Base-by-base conservation (phyloP, 805 yeast species). In the Candida endomychidarum region DNA sequence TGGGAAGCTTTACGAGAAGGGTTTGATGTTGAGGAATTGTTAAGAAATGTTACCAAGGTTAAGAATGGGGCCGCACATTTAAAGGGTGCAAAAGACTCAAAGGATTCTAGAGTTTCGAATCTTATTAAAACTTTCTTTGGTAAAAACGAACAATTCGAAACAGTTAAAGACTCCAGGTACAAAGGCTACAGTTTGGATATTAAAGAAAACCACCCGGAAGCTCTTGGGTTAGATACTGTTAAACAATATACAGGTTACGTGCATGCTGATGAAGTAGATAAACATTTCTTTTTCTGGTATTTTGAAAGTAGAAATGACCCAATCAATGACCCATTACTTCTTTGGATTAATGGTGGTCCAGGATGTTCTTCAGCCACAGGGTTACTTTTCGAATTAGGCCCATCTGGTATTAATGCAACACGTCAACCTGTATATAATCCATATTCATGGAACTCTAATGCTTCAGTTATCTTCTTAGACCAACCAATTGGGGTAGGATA, bases 341-440 rank as follows among this genome's bases (percentile, higher is more conserved):
- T 91, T 50, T 89, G 96, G 98, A 71, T 90, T 52, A 90, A 90
- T 58, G 97, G 97, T 49, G 96, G 97, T 5, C 97, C 97, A 25
- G 97, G 97, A 9, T 90, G 97, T 59, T 86, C 96, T 0, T 86
- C 96, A 1, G 66, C 88, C 57, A 86, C 95, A 22, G 97, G 97
- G 7, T 69, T 90, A 42, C 79, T 91, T 53, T 88, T 90, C 55
- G 98, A 91, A 61, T 75, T 89, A 56, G 98, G 98, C 17, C 96
- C 97, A 4, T 77, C 96, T 0, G 72, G 82, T 10, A 79, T 91
- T 43, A 80, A 77, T 45, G 61, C 76, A 29, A 77, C 83, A 41
- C 61, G 83, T 50, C 76, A 79, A 52, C 89, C 95, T n/a, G 74
- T 76, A 21, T 70, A 65, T 60, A 91, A 91, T 64, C 91, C 93